phyloP scores from a whole-genome alignment of 352 stramenopile genomes.

The Phytopythium ostracodes region DNA sequence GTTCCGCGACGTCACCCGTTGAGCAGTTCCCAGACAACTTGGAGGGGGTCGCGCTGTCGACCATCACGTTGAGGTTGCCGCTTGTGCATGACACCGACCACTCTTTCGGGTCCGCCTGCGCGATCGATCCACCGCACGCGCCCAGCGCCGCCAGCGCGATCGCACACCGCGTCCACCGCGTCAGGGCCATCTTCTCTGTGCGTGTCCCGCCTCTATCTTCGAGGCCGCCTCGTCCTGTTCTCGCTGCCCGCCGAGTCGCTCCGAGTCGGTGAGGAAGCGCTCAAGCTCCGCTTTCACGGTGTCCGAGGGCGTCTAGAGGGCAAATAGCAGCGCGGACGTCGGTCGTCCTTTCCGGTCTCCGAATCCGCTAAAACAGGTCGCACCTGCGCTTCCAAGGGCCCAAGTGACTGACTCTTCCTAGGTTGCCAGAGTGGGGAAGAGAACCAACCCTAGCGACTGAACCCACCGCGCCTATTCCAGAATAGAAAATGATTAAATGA shows the following conservation, averaged over 20 bases:
- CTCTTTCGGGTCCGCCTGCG: not conserved
- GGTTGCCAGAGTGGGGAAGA: not conserved
- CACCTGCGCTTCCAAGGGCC: not conserved
- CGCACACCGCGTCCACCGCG: not conserved
- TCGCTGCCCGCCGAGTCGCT: not conserved
- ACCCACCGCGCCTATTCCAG: constrained; percentile 4
- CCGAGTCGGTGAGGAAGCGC: too few relatives aligned
- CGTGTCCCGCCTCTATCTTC: not conserved
- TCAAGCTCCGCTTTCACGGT: too few relatives aligned
- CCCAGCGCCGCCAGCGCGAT: not conserved
- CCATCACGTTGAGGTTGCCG: not conserved
- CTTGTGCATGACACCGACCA: not conserved
- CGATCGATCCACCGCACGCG: not conserved
- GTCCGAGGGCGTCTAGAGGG: too few relatives aligned
- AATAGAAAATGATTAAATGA: not conserved
- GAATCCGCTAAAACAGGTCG: too few relatives aligned
- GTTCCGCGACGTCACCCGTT: too few relatives aligned
- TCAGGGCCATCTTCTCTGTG: too few relatives aligned
- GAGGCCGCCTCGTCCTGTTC: not conserved
- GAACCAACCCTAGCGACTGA: not conserved
- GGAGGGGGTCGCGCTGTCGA: not conserved
- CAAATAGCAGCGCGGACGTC: too few relatives aligned
- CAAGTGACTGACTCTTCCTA: constrained; percentile 6
- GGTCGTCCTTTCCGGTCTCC: too few relatives aligned
- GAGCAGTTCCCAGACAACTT: too few relatives aligned